Evolutionary conservation across 2,329 filamentous ascomycete genomes (phyloP), one percentile per base, ranked within the genome.

Genomic region (Cyanodermella asteris): DNA sequence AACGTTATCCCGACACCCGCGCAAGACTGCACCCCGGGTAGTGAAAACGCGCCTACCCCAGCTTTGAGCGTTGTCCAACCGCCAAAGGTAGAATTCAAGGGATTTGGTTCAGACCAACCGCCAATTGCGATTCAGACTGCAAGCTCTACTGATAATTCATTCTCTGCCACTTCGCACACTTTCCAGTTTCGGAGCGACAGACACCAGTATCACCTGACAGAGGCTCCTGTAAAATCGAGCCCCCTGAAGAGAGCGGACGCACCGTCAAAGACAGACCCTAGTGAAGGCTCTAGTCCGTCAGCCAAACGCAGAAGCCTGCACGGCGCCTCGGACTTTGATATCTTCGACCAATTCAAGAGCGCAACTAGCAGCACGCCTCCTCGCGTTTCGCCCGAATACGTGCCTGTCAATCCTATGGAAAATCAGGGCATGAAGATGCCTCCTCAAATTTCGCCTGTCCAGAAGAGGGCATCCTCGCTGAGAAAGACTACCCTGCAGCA

Each of bases 221-320:
- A 56, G 23, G 50, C 56, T 24, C 55, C 64, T 11, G 55, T 63
- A 12, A 67, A 69, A 31, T 70, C 73, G 5, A 91, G 84, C 43
- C 82, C 84, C 5, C 54, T 94, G 37, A 93, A 94, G 59, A 71
- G 87, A 38, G 84, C 74, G 42, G 84, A 94, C 52, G 73, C 76
- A 21, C 72, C 73, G 25, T 84, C 91, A 75, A 80, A 78, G 40
- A 53, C 90, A 24, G 82, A 91, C 39, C 73, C 77, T 34, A 60
- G 69, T 15, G 72, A 63, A 38, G 59, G 75, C 28, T 76, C 76
- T 36, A 93, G 77, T 41, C 84, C 87, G 1, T 76, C 84, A 31
- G 77, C 82, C 23, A 93, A 93, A 56, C 66, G 87, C 35, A 69
- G 87, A 40, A 93, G 82, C 49, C 51, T 91, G 37, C 78, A 91